These are phyloP conservation scores for Cladophialophora bantiana DNA, from an alignment of 2,329 filamentous ascomycete species.

Conservation along the genomic window DNA sequence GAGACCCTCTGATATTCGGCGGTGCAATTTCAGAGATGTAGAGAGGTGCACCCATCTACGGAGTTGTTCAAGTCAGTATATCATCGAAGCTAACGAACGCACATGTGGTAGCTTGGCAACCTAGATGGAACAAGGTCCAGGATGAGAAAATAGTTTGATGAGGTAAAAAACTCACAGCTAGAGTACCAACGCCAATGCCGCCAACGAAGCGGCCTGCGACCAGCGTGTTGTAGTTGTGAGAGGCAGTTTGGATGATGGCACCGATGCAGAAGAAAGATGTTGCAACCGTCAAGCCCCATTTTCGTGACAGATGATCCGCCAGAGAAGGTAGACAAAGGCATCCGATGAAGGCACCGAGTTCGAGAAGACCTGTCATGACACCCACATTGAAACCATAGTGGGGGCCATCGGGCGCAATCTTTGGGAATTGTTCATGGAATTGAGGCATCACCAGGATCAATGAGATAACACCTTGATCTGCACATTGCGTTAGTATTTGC, in stretches of 20 bases:
- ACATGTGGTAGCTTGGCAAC: too few species aligned
- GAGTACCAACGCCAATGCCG: constrained; percentile 52
- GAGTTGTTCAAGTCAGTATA: not conserved
- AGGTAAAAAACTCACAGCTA: constrained; percentile 10
- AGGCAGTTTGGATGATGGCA: constrained; percentile 46
- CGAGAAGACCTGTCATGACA: constrained; percentile 57
- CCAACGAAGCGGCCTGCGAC: constrained; percentile 33
- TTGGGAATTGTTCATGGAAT: constrained; percentile 51
- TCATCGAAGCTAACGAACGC: not conserved
- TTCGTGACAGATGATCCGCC: constrained; percentile 52
- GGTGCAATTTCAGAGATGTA: constrained; percentile 38
- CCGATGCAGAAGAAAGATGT: constrained; percentile 53
- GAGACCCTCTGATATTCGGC: constrained; percentile 43
- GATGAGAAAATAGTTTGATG: not conserved
- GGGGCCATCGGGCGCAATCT: constrained; percentile 42
- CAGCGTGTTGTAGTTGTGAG: constrained; percentile 20
- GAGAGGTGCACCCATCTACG: constrained; percentile 26
- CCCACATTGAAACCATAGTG: constrained; percentile 46
- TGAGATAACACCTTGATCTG: constrained; percentile 53
- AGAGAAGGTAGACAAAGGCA: constrained; percentile 50
- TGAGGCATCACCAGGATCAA: constrained; percentile 56
- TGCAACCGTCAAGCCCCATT: constrained; percentile 52
- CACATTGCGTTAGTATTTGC: not conserved
- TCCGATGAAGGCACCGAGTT: constrained; percentile 44
- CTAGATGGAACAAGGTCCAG: not conserved